These are phyloP conservation scores for Thinopyrum elongatum DNA, from an alignment of 176 grass and related monocot species.

Conservation along the genomic window DNA sequence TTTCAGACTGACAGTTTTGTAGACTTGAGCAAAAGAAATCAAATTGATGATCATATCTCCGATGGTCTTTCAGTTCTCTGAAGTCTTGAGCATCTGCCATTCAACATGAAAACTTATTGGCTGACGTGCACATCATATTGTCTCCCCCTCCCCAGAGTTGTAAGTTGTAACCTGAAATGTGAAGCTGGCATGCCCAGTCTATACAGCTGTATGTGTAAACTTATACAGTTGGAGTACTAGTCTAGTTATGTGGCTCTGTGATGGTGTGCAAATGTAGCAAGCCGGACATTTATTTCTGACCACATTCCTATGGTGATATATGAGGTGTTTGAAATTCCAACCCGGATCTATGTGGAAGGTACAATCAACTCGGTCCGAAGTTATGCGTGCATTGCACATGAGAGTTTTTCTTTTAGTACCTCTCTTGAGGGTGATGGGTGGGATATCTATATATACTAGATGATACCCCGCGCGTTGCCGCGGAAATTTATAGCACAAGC, in stretches of 20 bases:
- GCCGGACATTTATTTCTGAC: neutral
- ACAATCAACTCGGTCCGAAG: neutral
- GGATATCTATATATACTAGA: too few relatives aligned
- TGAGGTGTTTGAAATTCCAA: neutral
- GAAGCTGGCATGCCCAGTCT: neutral
- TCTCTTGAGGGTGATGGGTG: too few relatives aligned
- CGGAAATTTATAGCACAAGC: too few relatives aligned
- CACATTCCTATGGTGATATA: neutral
- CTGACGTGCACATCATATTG: neutral
- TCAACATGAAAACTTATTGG: neutral
- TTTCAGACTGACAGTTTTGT: neutral
- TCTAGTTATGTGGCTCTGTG: neutral
- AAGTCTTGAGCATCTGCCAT: neutral
- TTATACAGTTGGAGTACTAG: neutral
- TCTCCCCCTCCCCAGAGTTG: neutral
- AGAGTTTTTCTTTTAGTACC: too few relatives aligned
- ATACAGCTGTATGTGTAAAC: neutral
- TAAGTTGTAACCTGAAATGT: constrained; percentile 4
- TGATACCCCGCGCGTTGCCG: too few relatives aligned
- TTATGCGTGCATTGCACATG: too few relatives aligned
- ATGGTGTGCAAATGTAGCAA: neutral
- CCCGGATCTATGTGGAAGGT: neutral
- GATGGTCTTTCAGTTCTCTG: neutral
- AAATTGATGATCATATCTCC: neutral
- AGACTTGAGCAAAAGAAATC: neutral